These are phyloP conservation scores for Cladorrhinum samala DNA, from an alignment of 495 filamentous ascomycete genomes.

Conservation along the genomic window DNA sequence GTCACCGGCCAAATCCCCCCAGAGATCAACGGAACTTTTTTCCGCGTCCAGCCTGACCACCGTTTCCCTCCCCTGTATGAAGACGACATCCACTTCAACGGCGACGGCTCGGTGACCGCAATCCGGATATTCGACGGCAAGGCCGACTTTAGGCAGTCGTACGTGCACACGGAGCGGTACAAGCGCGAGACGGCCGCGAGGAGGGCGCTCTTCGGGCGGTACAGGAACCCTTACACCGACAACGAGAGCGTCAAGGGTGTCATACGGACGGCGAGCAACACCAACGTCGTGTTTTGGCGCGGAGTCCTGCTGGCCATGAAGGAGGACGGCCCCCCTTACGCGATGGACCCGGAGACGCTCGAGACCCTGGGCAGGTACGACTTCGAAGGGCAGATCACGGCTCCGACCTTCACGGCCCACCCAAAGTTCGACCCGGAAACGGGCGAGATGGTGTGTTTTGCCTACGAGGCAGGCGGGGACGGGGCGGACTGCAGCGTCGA, in stretches of 20 bases:
- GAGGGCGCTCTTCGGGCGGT: constrained; percentile 43
- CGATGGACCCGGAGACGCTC: constrained; percentile 49
- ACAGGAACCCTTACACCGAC: constrained; percentile 52
- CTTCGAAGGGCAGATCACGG: constrained; percentile 51
- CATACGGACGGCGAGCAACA: constrained; percentile 48
- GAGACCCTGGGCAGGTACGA: constrained; percentile 49
- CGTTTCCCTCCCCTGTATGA: constrained; percentile 49
- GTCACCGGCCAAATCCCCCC: constrained; percentile 43
- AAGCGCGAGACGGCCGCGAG: constrained; percentile 34
- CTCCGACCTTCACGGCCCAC: constrained; percentile 54
- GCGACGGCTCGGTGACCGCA: constrained; percentile 44
- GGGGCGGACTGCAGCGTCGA: constrained; percentile 40
- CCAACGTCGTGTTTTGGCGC: constrained; percentile 49
- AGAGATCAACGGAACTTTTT: constrained; percentile 50
- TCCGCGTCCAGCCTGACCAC: constrained; percentile 46
- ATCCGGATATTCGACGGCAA: constrained; percentile 46
- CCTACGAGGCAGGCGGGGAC: constrained; percentile 47
- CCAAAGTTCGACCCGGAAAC: constrained; percentile 55
- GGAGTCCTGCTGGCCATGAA: constrained; percentile 49
- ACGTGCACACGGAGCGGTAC: constrained; percentile 49
- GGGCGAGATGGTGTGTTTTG: constrained; percentile 52
- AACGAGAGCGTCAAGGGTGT: constrained; percentile 42
- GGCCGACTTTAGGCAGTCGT: constrained; percentile 46
- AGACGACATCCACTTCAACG: constrained; percentile 47
- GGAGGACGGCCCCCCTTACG: constrained; percentile 51